phyloP scores from a whole-genome alignment of 2,329 filamentous ascomycete species.

The Trichoderma gracile region DNA sequence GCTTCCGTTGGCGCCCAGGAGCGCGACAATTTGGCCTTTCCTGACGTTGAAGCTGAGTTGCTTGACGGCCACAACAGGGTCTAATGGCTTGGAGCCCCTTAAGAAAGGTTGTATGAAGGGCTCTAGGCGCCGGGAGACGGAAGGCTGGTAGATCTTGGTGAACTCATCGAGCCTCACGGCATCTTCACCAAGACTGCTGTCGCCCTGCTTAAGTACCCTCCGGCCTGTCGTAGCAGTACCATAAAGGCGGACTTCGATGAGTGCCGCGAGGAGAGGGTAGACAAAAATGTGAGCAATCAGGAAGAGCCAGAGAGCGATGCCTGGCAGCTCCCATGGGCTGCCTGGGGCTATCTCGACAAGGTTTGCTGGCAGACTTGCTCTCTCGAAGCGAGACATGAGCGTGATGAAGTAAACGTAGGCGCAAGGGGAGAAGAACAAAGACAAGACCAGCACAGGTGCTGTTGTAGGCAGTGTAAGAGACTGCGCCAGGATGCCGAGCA shows the following conservation, averaged over 20 bases:
- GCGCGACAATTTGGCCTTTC: constrained; percentile 79
- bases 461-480: constrained; percentile 64
- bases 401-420: constrained; percentile 82
- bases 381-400: constrained; percentile 75
- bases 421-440: constrained; percentile 80
- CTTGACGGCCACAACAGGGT: constrained; percentile 77
- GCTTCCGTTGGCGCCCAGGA: constrained; percentile 86
- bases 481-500: constrained; percentile 82
- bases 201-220: constrained; percentile 45
- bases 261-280: constrained; percentile 73
- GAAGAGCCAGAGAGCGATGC: constrained; percentile 76
- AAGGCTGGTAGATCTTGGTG: constrained; percentile 75
- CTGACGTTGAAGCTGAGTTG: constrained; percentile 69
- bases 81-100: constrained; percentile 43
- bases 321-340: constrained; percentile 68
- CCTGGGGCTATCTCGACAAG: constrained; percentile 62
- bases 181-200: constrained; percentile 37
- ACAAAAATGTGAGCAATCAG: constrained; percentile 73
- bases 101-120: constrained; percentile 34
- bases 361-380: constrained; percentile 58
- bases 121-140: constrained; percentile 58
- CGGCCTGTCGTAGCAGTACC: constrained; percentile 69
- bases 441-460: constrained; percentile 66
- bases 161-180: constrained; percentile 73
- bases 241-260: constrained; percentile 73